Evolutionary conservation across 1,139 yeast species (phyloP).

Genomic region (Yamadazyma epiphylla): DNA sequence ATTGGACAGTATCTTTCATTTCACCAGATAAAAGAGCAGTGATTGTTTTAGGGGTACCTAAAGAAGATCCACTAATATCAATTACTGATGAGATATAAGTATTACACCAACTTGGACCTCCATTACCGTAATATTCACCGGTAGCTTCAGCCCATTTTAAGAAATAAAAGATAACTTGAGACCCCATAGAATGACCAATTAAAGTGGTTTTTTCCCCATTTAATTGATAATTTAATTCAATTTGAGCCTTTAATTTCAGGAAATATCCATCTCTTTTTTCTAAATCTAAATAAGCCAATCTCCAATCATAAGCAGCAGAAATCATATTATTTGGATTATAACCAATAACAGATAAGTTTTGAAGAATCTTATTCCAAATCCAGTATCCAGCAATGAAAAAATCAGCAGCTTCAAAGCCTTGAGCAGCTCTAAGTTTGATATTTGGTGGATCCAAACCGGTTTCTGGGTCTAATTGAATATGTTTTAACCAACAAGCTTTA

Average conservation of each 20-base stretch:
- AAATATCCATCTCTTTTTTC: conserved; percentile 87
- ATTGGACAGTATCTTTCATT: conserved; percentile 95
- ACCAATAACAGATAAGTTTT: conserved; percentile 89
- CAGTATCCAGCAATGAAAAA: conserved; percentile 96
- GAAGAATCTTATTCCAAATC: conserved; percentile 95
- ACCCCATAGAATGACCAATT: conserved; percentile 95
- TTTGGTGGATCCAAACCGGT: conserved; percentile 93
- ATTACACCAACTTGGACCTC: conserved; percentile 85
- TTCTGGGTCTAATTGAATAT: conserved; percentile 80
- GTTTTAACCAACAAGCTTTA: conserved; percentile 90
- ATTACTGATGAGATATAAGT: conserved; percentile 74
- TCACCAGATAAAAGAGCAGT: conserved; percentile 93
- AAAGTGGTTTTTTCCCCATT: conserved; percentile 74
- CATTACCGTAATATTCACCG: conserved; percentile 78
- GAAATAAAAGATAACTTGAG: conserved; percentile 83
- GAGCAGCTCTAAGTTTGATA: conserved; percentile 80
- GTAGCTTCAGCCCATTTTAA: conserved; percentile 94
- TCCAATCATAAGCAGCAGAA: conserved; percentile 95
- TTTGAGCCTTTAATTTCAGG: conserved; percentile 63
- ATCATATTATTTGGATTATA: conserved; percentile 89
- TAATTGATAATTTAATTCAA: conserved; percentile 50
- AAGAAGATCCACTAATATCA: conserved; percentile 80
- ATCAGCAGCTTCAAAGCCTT: conserved; percentile 96
- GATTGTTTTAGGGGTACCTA: conserved; percentile 93
- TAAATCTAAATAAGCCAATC: conserved; percentile 82